Percentiles rank a stretch among this genome's conserved stretches.
Evolutionary conservation across 139 green algal genomes (phyloP).

Genomic region (Mychonastes homosphaera): DNA sequence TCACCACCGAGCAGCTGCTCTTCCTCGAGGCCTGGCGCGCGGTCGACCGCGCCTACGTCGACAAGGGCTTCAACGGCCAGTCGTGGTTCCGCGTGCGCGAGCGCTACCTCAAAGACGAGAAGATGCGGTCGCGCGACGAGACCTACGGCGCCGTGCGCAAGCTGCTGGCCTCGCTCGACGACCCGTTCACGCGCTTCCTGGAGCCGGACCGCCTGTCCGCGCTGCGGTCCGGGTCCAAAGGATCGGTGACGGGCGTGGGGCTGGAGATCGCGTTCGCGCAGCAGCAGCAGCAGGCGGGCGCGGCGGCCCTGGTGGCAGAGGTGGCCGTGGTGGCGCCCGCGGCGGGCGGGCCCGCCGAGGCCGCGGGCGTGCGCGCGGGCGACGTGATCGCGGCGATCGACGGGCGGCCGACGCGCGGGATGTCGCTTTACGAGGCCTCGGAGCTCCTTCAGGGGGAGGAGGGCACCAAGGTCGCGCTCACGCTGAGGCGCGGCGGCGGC

Average conservation of each 20-base stretch:
- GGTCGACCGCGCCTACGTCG: conserved; percentile 90
- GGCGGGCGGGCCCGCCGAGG: conserved; percentile 71
- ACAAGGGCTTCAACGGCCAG: conserved; percentile 95
- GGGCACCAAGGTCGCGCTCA: conserved; percentile 36
- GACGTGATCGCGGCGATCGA: conserved; percentile 78
- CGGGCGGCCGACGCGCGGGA: conserved; percentile 37
- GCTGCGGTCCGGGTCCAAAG: conserved; percentile 33
- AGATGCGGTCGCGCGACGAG: conserved; percentile 49
- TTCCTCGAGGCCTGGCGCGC: conserved; percentile 93
- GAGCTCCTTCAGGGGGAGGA: conserved; percentile 62
- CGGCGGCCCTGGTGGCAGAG: neutral
- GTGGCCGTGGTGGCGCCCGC: conserved; percentile 63
- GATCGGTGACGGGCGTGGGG: conserved; percentile 19
- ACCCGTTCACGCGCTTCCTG: conserved; percentile 94
- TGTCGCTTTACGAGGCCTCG: conserved; percentile 82
- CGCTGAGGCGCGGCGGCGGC: too few species aligned
- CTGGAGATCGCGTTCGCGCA: conserved; percentile 18
- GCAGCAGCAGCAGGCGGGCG: conserved; percentile 2
- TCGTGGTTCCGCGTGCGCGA: conserved; percentile 83
- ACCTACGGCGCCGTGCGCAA: conserved; percentile 79
- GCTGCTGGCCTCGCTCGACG: conserved; percentile 68
- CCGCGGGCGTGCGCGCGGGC: conserved; percentile 62
- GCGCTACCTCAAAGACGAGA: conserved; percentile 41
- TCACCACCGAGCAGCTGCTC: conserved; percentile 87
- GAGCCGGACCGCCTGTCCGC: conserved; percentile 59